phyloP scores from a whole-genome alignment of 345 rosid genomes.

The Raphanus sativus region DNA sequence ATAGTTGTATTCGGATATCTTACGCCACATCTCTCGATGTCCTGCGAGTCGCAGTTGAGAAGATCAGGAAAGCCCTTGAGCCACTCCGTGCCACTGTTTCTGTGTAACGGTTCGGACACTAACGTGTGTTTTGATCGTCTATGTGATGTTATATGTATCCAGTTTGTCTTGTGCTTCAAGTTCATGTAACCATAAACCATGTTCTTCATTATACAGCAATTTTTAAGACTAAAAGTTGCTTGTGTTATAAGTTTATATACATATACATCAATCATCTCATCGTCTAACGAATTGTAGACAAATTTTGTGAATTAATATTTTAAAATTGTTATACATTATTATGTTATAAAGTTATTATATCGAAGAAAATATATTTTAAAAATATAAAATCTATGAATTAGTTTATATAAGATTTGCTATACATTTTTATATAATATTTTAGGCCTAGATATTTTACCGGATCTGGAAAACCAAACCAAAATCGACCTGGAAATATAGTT shows the following conservation, averaged over 20 bases:
- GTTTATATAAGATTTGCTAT: too few relatives aligned
- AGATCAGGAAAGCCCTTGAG: slow-evolving; percentile 73
- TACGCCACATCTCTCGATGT: slow-evolving; percentile 86
- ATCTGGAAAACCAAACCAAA: too few relatives aligned
- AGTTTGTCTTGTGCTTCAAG: neutral
- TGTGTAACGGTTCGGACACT: slow-evolving; percentile 37
- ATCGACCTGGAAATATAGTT: too few relatives aligned
- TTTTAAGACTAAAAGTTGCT: neutral
- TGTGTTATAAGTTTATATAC: neutral
- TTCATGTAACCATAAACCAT: neutral
- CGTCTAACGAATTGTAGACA: too few relatives aligned
- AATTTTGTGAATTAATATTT: too few relatives aligned
- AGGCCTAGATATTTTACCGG: too few relatives aligned
- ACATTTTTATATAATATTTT: too few relatives aligned
- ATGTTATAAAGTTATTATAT: too few relatives aligned
- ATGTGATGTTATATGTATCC: neutral
- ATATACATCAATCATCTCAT: neutral
- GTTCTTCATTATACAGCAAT: neutral
- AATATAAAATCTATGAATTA: too few relatives aligned
- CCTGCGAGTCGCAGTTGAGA: slow-evolving; percentile 71
- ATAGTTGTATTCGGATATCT: slow-evolving; percentile 82
- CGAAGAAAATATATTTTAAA: too few relatives aligned
- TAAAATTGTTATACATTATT: too few relatives aligned
- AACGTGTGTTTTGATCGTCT: neutral
- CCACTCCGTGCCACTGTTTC: slow-evolving; percentile 53